Percentiles rank a stretch among this genome's conserved stretches.
phyloP scores from a whole-genome alignment of 208 protist species.

The Strigomonas oncopelti region DNA sequence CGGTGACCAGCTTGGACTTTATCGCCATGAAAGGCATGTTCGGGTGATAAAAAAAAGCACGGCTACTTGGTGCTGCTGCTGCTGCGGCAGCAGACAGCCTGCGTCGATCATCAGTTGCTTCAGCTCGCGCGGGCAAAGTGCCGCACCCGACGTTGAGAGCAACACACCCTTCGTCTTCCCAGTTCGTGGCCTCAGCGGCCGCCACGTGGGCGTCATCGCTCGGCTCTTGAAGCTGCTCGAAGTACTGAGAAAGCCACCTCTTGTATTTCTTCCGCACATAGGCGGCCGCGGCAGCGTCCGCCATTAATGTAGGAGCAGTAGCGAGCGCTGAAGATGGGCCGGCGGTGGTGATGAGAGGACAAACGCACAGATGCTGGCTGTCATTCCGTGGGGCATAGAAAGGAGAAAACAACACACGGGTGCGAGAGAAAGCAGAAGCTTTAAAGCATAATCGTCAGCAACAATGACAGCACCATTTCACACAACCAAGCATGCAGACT shows the following conservation, averaged over 20 bases:
- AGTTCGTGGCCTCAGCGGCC: neutral
- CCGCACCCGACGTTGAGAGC: constrained; percentile 4
- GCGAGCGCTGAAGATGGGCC: no score
- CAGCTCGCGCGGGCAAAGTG: neutral
- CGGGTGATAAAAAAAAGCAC: constrained; percentile 1
- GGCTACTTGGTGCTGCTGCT: neutral
- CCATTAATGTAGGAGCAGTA: neutral
- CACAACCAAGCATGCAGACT: no score
- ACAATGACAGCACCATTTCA: no score
- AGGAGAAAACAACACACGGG: no score
- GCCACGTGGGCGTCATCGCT: neutral
- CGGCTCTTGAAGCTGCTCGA: neutral
- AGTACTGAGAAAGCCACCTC: neutral
- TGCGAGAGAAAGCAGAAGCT: no score
- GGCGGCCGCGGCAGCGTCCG: neutral
- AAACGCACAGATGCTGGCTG: no score
- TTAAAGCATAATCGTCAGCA: no score
- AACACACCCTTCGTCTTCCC: constrained; percentile 2
- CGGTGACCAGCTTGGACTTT: neutral
- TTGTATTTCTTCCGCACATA: constrained; percentile 6
- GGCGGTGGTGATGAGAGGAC: no score
- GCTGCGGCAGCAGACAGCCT: neutral
- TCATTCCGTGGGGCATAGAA: no score
- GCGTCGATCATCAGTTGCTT: constrained; percentile 1
- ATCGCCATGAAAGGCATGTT: constrained; percentile 5